Base-by-base conservation (phyloP, 164 flowering plant species). In the Vitis vinifera region DNA sequence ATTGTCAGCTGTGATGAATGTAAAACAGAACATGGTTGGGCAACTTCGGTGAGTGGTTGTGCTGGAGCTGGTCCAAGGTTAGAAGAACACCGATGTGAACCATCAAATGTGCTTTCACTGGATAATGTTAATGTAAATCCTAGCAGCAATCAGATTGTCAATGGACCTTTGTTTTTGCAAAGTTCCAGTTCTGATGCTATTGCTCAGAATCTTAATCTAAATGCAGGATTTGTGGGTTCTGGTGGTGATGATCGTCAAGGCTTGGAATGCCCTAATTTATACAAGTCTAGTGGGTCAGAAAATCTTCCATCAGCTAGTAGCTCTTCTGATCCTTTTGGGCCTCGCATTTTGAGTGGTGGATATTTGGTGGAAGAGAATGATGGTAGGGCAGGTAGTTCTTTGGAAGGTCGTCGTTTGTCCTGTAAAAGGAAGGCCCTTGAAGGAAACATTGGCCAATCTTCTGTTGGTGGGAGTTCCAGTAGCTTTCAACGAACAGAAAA, bases 391-490 rank as follows among this genome's bases (percentile, higher is more conserved):
- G 87, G 82, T 70, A 66, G 78, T 78, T 81, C 87, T n/a, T 13
- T 77, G 73, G 97, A 89, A 51, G 81, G 80, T 64, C 83, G 91
- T 0, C 93, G 85, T 14, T 64, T 84, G 30, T 81, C 94, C 61
- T 78, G 89, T 76, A 93, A 91, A 80, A 82, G 98, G 69, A 93
- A 93, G 78, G 80, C 87, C 50, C 59, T 84, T 73, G 98, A 92
- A 63, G 91, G 81, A 63, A 75, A 70, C 74, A 71, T 77, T 48
- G 90, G 91, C 10, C 89, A 84, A 61, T 82, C 91, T 9, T 90
- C 98, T 72, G 53, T 77, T 14, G 68, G 75, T 77, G 89, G 87
- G 71, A 81, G 76, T 59, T 69, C 82, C 29, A 77, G 79, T 59
- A 78, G 74, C 62, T 75, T 75, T 52, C 86, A 82, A 62, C 80